These are phyloP conservation scores for Litsea cubeba DNA, from an alignment of 164 flowering plant genomes.

Conservation along the genomic window DNA sequence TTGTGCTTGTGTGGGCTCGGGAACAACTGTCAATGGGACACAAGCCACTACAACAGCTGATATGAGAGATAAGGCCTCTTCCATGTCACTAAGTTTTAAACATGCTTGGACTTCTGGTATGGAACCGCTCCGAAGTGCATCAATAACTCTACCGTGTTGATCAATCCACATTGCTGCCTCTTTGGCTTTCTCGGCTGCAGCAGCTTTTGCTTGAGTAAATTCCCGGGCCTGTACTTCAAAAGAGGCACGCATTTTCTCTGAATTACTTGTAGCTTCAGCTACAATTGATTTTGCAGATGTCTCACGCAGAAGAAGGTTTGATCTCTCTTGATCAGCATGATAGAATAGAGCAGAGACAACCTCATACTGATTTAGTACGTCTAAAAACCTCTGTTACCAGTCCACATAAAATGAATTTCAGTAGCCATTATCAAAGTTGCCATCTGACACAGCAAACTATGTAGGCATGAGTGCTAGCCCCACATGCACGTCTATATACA, in stretches of 20 bases:
- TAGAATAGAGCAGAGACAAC: constrained; percentile 57
- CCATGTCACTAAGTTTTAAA: constrained; percentile 36
- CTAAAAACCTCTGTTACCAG: constrained; percentile 62
- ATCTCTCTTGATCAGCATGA: constrained; percentile 83
- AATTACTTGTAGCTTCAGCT: constrained; percentile 69
- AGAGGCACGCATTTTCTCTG: constrained; percentile 61
- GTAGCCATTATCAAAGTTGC: not conserved
- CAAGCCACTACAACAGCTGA: constrained; percentile 83
- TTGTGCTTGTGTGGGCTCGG: constrained; percentile 95
- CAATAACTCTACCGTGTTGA: constrained; percentile 82
- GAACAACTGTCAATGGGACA: constrained; percentile 85
- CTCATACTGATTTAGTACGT: constrained; percentile 70
- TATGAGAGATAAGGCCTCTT: constrained; percentile 67
- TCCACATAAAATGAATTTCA: not conserved
- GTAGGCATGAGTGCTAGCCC: not conserved
- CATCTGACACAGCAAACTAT: not conserved
- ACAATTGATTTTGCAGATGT: constrained; percentile 77
- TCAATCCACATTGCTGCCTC: constrained; percentile 85
- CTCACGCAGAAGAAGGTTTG: constrained; percentile 65
- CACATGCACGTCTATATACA: not conserved
- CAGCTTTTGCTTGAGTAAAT: constrained; percentile 72
- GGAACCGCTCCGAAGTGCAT: constrained; percentile 68
- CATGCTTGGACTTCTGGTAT: constrained; percentile 49
- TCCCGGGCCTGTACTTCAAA: constrained; percentile 76
- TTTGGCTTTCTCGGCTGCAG: constrained; percentile 68